These are phyloP conservation scores for Actinomucor elegans DNA, from an alignment of 371 early-diverging fungal genomes.

Conservation along the genomic window DNA sequence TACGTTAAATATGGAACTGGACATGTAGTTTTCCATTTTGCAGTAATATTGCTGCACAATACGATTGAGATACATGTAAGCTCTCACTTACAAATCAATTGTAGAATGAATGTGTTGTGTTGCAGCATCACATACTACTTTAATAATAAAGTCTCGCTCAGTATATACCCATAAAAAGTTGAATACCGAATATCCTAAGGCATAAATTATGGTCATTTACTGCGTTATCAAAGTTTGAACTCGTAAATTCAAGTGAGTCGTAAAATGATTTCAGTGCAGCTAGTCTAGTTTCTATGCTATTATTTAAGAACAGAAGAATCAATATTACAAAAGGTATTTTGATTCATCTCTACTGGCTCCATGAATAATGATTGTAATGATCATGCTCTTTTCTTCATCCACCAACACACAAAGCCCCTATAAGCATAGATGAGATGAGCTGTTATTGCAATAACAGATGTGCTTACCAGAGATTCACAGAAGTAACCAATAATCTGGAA, in stretches of 20 bases:
- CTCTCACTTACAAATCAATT: not conserved
- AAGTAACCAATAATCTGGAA: constrained; percentile 5
- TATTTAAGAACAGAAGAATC: no score
- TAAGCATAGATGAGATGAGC: not conserved
- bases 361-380: constrained; percentile 1
- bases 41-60: not conserved
- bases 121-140: constrained; percentile 8
- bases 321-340: not conserved
- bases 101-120: not conserved
- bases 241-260: not conserved
- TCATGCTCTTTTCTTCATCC: no score
- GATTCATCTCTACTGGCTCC: constrained; percentile 1
- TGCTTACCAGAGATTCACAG: constrained; percentile 3
- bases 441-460: not conserved
- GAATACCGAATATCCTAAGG: not conserved
- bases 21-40: constrained; percentile 2
- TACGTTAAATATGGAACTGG: constrained; percentile 1
- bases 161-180: not conserved
- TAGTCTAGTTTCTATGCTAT: not conserved
- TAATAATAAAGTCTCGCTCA: constrained; percentile 5
- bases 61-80: constrained; percentile 1
- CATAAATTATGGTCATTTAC: no score
- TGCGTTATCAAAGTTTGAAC: not conserved
- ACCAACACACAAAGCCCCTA: no score
- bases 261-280: not conserved